Evolutionary conservation across 2,329 filamentous ascomycete genomes (phyloP).

Genomic region (Fusarium sp.): DNA sequence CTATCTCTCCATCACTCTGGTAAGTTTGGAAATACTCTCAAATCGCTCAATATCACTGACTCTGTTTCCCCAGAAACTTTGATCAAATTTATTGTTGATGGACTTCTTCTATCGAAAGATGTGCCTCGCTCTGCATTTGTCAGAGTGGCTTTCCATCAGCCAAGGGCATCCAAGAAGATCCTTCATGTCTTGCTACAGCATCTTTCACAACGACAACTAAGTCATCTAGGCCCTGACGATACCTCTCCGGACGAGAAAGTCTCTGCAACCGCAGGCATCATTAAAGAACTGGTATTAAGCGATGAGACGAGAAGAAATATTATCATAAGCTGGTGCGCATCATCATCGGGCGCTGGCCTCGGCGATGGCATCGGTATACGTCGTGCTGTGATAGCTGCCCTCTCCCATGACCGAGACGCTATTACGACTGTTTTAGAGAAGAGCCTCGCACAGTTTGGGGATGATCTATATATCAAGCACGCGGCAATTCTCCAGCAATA

Average conservation of each 20-base stretch:
- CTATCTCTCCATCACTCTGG: constrained; percentile 82
- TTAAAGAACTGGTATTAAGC: constrained; percentile 65
- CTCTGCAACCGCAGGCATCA: constrained; percentile 71
- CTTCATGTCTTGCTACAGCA: constrained; percentile 54
- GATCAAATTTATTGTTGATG: constrained; percentile 54
- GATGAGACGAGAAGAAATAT: constrained; percentile 66
- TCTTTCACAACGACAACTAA: constrained; percentile 63
- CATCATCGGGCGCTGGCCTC: constrained; percentile 75
- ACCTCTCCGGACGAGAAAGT: constrained; percentile 58
- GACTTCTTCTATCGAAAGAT: constrained; percentile 55
- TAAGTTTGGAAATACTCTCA: constrained; percentile 53
- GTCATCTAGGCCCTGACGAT: constrained; percentile 53
- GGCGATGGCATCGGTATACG: constrained; percentile 77
- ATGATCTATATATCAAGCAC: constrained; percentile 89
- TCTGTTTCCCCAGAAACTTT: constrained; percentile 57
- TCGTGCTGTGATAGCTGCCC: constrained; percentile 74
- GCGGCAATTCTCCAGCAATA: constrained; percentile 90
- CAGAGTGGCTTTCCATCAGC: constrained; percentile 50
- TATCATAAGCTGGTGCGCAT: constrained; percentile 76
- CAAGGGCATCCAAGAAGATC: constrained; percentile 48
- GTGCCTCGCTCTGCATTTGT: constrained; percentile 46
- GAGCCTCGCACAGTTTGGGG: constrained; percentile 82
- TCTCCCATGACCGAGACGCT: constrained; percentile 67
- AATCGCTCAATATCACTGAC: not conserved
- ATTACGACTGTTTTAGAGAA: constrained; percentile 76